phyloP scores from a whole-genome alignment of 2,329 filamentous ascomycete species.

The Aspergillus awamori region DNA sequence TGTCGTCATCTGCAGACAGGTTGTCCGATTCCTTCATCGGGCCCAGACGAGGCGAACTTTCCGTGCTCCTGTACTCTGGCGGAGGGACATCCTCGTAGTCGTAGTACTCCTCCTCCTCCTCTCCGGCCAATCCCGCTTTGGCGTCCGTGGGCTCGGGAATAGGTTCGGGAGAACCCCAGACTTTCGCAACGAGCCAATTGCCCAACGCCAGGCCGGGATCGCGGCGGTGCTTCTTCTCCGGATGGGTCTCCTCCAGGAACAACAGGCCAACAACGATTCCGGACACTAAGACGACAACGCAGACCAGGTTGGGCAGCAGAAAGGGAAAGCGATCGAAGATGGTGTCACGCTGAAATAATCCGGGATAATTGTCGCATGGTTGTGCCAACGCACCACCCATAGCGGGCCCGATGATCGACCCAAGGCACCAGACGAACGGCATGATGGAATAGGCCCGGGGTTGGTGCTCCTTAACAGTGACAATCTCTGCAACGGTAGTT shows the following conservation, averaged over 20 bases:
- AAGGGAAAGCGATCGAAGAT: conserved; percentile 89
- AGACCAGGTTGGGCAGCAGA: conserved; percentile 88
- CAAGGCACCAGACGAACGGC: conserved; percentile 97
- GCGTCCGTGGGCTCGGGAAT: conserved; percentile 33
- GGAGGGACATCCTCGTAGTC: conserved; percentile 65
- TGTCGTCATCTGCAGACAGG: conserved; percentile 42
- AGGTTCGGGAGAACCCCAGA: conserved; percentile 32
- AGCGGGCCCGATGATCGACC: conserved; percentile 90
- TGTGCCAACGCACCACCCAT: conserved; percentile 88
- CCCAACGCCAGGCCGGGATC: conserved; percentile 80
- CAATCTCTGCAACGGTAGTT: conserved; percentile 90
- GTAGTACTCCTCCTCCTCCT: conserved; percentile 44
- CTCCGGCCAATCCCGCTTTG: conserved; percentile 53
- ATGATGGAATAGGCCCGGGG: conserved; percentile 95
- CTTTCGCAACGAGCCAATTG: conserved; percentile 61
- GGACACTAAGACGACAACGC: conserved; percentile 73
- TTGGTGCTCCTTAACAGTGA: conserved; percentile 91
- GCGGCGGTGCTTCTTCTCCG: conserved; percentile 72
- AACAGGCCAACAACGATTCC: conserved; percentile 78
- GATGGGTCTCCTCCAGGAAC: conserved; percentile 93
- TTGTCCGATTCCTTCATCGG: conserved; percentile 34
- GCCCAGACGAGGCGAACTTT: conserved; percentile 56
- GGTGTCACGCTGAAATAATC: conserved; percentile 69
- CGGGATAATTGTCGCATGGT: conserved; percentile 80
- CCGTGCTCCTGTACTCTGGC: conserved; percentile 67